These are phyloP conservation scores for Trichoderma polysporum DNA, from an alignment of 2,329 filamentous ascomycete genomes.

Conservation along the genomic window DNA sequence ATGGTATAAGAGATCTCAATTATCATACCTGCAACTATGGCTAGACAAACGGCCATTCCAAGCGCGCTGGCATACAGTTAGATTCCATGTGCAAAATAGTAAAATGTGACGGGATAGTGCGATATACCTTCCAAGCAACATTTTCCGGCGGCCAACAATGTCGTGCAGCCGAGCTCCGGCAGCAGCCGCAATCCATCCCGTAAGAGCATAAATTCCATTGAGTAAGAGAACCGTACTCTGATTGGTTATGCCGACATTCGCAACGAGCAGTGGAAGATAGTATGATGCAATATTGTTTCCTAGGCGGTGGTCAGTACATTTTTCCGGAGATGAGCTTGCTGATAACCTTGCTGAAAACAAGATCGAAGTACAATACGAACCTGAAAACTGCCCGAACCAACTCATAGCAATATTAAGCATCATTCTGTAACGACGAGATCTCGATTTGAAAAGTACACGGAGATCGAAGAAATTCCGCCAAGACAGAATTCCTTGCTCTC, in stretches of 20 bases:
- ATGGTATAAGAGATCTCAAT: too few relatives aligned
- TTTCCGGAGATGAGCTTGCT: too few relatives aligned
- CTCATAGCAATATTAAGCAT: neutral
- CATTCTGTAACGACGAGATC: neutral
- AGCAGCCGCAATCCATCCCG: neutral
- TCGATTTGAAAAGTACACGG: neutral
- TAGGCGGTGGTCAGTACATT: too few relatives aligned
- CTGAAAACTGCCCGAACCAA: neutral
- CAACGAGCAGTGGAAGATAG: neutral
- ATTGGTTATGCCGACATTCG: neutral
- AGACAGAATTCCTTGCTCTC: neutral
- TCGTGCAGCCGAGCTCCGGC: neutral
- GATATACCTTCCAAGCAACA: too few relatives aligned
- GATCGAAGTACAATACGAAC: too few relatives aligned
- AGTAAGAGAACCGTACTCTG: neutral
- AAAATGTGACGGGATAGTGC: too few relatives aligned
- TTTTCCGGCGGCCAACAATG: neutral
- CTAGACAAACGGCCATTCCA: too few relatives aligned
- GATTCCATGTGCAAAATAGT: too few relatives aligned
- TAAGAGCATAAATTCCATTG: neutral
- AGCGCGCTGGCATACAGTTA: too few relatives aligned
- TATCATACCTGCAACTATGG: too few relatives aligned
- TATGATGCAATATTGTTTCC: neutral
- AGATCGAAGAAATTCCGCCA: neutral
- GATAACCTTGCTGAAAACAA: too few relatives aligned